Conservation (phyloP, 202 grass and related monocot genomes). For the Panicum virgatum region DNA sequence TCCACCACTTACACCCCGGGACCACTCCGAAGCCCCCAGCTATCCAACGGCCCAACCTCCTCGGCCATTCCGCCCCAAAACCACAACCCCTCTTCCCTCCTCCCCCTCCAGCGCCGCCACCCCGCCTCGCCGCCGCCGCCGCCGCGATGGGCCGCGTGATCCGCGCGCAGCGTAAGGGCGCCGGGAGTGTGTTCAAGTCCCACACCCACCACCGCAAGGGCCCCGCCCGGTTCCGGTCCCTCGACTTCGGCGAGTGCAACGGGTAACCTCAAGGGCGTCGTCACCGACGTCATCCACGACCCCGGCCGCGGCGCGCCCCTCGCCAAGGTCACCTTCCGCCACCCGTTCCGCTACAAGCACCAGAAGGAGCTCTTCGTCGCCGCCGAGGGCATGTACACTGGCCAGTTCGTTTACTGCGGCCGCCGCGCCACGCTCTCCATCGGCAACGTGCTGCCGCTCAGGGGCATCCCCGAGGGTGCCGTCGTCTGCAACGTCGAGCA, state of each 20-base stretch:
- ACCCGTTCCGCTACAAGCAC: conserved; percentile 86
- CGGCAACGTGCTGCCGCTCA: conserved; percentile 73
- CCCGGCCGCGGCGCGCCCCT: conserved; percentile 82
- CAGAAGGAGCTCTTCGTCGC: conserved; percentile 89
- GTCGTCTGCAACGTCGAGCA: conserved; percentile 90
- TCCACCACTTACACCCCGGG: not conserved
- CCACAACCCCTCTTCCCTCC: not conserved
- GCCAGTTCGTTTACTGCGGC: conserved; percentile 83
- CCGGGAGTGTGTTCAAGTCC: conserved; percentile 78
- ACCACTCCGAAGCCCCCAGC: not conserved
- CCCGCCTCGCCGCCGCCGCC: not conserved
- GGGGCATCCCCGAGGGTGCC: conserved; percentile 70
- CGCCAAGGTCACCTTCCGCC: conserved; percentile 81
- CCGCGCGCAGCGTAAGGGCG: conserved; percentile 85
- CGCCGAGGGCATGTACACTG: conserved; percentile 84
- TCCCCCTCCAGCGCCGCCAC: not conserved
- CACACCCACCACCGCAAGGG: conserved; percentile 96
- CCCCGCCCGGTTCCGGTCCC: conserved; percentile 68
- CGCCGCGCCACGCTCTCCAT: conserved; percentile 73
- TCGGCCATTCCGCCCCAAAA: conserved; percentile 3
- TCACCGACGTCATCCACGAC: conserved; percentile 85
- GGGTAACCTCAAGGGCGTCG: conserved; percentile 88
- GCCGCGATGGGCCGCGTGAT: conserved; percentile 79
- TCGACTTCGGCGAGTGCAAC: conserved; percentile 90
- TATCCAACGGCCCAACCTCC: conserved; percentile 33